Base-by-base conservation (phyloP, 2,329 filamentous ascomycete species). In the Alternaria infectoria region DNA sequence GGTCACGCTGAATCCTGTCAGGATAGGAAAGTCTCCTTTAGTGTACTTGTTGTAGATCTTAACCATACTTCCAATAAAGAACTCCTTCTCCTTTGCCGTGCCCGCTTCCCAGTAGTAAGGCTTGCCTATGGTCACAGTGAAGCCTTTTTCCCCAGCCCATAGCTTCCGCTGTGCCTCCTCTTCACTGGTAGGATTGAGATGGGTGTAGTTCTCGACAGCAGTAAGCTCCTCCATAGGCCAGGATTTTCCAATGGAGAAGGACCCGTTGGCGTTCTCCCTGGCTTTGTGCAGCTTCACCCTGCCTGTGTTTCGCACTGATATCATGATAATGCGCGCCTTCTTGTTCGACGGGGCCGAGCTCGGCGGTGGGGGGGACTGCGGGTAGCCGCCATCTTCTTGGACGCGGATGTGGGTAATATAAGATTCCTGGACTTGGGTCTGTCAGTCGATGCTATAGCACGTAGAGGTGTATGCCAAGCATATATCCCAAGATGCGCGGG, bases 31-130 rank as follows among this genome's bases (percentile, higher is more conserved):
- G 74, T 90, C 91, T 12, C 72, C 72, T 61, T 75, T 75, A 1
- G 96, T 98, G 77, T 98, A 99, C 81, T 98, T 99, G 73, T 90
- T 90, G 79, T 92, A 99, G 69, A 99, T 97, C 81, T 98, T 99
- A 76, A 98, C 89, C 71, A 98, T 82, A 80, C 94, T 97, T 32
- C 92, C 93, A 74, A 99, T 96, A 81, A 99, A 99, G 82, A 98
- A 98, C 77, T 97, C 95, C 85, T 97, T 98, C 82, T 99, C 96
- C 83, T 97, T 97, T 57, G 92, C 87, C 1, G 93, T 96, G 68
- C 93, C 90, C 32, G 96, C 93, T 80, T 97, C 89, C 96, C 96
- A 99, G 80, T 96, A 99, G 81, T 99, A 99, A 0, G 93, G 92
- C 80, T 99, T 99, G 25, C 91, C 91, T 26, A 99, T 87, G 2